Evolutionary conservation across 2,329 filamentous ascomycete species (phyloP).

Genomic region (Sphaerulina musiva): DNA sequence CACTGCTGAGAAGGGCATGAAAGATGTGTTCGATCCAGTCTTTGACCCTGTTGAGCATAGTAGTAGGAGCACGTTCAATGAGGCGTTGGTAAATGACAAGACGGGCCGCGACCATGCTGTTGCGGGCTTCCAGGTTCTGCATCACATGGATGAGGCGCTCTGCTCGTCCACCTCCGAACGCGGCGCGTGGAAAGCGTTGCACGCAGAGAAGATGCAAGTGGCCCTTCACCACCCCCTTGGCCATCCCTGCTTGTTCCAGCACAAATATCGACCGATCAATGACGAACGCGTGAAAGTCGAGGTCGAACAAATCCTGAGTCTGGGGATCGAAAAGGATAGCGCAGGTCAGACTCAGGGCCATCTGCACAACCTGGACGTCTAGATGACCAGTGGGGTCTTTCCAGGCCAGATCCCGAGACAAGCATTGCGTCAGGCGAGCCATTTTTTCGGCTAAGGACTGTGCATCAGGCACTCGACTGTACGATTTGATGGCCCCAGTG

Average conservation of each 20-base stretch:
- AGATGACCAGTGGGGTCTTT: constrained; percentile 43
- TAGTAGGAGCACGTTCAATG: constrained; percentile 60
- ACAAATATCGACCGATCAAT: constrained; percentile 72
- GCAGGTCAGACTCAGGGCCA: constrained; percentile 70
- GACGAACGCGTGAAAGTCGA: constrained; percentile 73
- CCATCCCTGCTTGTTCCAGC: constrained; percentile 59
- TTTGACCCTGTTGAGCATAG: constrained; percentile 62
- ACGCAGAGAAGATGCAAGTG: constrained; percentile 74
- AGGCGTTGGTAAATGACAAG: constrained; percentile 73
- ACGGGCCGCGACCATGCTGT: constrained; percentile 70
- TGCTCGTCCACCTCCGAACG: constrained; percentile 66
- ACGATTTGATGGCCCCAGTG: constrained; percentile 67
- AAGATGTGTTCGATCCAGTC: constrained; percentile 81
- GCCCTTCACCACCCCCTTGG: constrained; percentile 72
- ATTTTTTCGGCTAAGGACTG: constrained; percentile 70
- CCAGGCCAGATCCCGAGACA: constrained; percentile 70
- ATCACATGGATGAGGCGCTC: constrained; percentile 64
- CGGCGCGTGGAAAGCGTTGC: constrained; percentile 68
- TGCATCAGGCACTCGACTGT: constrained; percentile 71
- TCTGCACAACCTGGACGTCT: constrained; percentile 66
- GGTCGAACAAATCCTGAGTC: constrained; percentile 54
- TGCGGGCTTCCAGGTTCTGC: constrained; percentile 66
- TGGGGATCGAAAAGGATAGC: constrained; percentile 69
- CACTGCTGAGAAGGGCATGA: constrained; percentile 68
- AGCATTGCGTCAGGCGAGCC: constrained; percentile 69